phyloP scores from a whole-genome alignment of 768 basidiomycete species.

The Lentinus tigrinus region DNA sequence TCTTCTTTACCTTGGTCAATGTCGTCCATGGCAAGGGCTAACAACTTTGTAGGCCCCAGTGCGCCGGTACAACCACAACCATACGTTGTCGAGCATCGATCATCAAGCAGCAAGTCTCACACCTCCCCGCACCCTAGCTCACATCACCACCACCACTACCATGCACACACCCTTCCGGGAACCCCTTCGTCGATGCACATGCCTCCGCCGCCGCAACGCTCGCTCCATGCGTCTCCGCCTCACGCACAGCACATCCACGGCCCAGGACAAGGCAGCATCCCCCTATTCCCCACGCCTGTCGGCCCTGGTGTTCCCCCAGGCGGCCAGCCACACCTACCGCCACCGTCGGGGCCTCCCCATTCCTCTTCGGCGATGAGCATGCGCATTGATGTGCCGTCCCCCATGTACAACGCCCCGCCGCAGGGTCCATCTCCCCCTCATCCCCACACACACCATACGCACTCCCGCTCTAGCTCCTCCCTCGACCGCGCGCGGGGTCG shows the following conservation, averaged over 20 bases:
- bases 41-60: background rate
- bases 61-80: slow-evolving; percentile 5
- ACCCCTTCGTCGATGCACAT: slow-evolving; percentile 25
- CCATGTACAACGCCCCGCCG: slow-evolving; percentile 29
- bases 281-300: slow-evolving; percentile 24
- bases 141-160: slow-evolving; percentile 21
- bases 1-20: background rate
- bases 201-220: slow-evolving; percentile 18
- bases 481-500: slow-evolving; percentile 10
- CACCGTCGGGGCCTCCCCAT: slow-evolving; percentile 10
- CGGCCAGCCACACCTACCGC: slow-evolving; percentile 10
- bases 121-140: slow-evolving; percentile 7
- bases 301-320: slow-evolving; percentile 20
- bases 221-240: slow-evolving; percentile 8
- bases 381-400: slow-evolving; percentile 27
- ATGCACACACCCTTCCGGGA: slow-evolving; percentile 22
- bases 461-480: slow-evolving; percentile 5
- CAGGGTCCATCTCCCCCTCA: slow-evolving; percentile 27
- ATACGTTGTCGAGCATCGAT: slow-evolving; percentile 14
- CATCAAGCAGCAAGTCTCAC: background rate
- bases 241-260: slow-evolving; percentile 6
- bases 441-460: slow-evolving; percentile 9
- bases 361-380: slow-evolving; percentile 15
- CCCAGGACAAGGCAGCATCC: slow-evolving; percentile 22
- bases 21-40: background rate